These are phyloP conservation scores for Luffa acutangula DNA, from an alignment of 306 rosid genomes.

Conservation along the genomic window DNA sequence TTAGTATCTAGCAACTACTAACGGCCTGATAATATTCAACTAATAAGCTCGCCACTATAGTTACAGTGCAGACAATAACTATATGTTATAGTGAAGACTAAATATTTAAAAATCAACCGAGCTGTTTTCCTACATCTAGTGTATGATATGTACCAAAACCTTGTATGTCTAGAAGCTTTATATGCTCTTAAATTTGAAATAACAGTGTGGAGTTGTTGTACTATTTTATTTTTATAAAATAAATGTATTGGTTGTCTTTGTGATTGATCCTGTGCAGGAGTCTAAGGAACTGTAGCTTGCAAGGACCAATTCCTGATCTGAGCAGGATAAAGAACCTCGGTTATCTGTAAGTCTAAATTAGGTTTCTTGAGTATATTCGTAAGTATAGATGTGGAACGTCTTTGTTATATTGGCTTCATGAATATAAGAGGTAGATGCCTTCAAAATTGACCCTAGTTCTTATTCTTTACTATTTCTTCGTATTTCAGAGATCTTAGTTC, in stretches of 20 bases:
- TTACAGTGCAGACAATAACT: not conserved
- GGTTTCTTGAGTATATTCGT: not conserved
- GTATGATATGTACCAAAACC: not conserved
- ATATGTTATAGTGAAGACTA: not conserved
- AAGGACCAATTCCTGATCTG: slow-evolving; percentile 80
- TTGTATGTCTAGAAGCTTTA: not conserved
- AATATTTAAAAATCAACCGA: not conserved
- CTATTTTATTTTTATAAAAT: not conserved
- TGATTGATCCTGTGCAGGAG: slow-evolving; percentile 41
- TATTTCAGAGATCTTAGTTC: slow-evolving; percentile 72
- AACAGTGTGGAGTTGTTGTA: not conserved
- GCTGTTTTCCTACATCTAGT: not conserved
- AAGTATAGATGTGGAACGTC: not conserved
- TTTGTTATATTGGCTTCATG: not conserved
- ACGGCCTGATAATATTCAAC: not conserved
- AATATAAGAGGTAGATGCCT: not conserved
- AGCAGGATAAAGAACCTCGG: slow-evolving; percentile 43
- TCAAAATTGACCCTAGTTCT: not conserved
- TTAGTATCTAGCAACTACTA: not conserved
- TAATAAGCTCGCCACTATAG: not conserved
- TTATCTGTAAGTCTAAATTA: slow-evolving; percentile 53
- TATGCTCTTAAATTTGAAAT: not conserved
- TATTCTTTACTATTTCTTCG: slow-evolving; percentile 12
- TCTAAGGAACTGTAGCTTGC: slow-evolving; percentile 72
- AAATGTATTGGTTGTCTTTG: slow-evolving; percentile 6